phyloP scores from a whole-genome alignment of 106 monocot genomes.

The Dactylorhiza incarnata region DNA sequence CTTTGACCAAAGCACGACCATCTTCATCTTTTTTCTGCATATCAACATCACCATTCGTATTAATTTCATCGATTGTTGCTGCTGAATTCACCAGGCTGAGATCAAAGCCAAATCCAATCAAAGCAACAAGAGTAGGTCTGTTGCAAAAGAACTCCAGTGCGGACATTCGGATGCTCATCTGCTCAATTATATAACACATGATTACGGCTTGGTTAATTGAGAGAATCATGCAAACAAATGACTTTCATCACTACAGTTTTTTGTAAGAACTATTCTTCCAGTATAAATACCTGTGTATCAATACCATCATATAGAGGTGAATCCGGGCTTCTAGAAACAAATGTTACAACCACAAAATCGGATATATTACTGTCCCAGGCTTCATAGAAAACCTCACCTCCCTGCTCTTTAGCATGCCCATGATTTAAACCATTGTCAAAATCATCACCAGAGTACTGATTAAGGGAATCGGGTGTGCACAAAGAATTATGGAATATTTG shows the following conservation, averaged over 20 bases:
- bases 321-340: slow-evolving; percentile 64
- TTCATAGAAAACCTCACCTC: slow-evolving; percentile 74
- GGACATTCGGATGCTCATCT: slow-evolving; percentile 91
- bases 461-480: slow-evolving; percentile 9
- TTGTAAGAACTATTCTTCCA: neutral
- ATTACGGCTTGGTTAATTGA: neutral
- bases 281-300: slow-evolving; percentile 70
- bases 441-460: slow-evolving; percentile 12
- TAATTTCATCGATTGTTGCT: slow-evolving; percentile 11
- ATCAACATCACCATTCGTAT: slow-evolving; percentile 8
- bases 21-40: slow-evolving; percentile 47
- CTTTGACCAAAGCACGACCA: slow-evolving; percentile 50
- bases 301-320: slow-evolving; percentile 77
- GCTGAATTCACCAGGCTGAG: slow-evolving; percentile 49
- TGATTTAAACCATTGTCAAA: slow-evolving; percentile 14
- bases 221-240: neutral
- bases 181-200: slow-evolving; percentile 8
- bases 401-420: slow-evolving; percentile 26
- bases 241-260: neutral
- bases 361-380: slow-evolving; percentile 47
- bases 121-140: slow-evolving; percentile 83
- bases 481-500: slow-evolving; percentile 24
- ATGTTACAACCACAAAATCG: slow-evolving; percentile 81
- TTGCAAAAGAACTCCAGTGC: slow-evolving; percentile 84
- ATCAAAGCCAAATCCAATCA: slow-evolving; percentile 77